Percentiles rank a stretch among this genome's conserved stretches.
Evolutionary conservation across 371 early-diverging fungal genomes (phyloP).

Genomic region (Circinella minor): DNA sequence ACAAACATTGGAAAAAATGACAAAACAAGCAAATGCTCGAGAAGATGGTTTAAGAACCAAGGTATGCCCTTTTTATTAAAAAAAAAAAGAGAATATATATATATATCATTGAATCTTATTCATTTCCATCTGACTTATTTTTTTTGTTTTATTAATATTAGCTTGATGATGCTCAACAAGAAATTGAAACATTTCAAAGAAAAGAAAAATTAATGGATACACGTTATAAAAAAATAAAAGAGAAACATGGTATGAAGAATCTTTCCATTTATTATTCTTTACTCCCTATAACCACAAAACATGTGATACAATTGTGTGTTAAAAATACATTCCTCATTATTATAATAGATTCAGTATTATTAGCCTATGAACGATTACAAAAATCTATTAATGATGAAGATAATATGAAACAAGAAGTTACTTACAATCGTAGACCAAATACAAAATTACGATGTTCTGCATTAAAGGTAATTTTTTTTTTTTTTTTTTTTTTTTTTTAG

Average conservation of each 20-base stretch:
- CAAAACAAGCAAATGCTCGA: constrained; percentile 30
- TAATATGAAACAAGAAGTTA: neutral
- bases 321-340: too few species aligned
- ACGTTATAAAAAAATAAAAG: constrained; percentile 31
- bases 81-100: too few species aligned
- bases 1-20: constrained; percentile 29
- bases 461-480: constrained; percentile 3
- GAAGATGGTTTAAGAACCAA: constrained; percentile 36
- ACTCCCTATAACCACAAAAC: neutral
- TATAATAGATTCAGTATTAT: neutral
- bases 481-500: too few species aligned
- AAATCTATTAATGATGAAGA: neutral
- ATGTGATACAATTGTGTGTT: too few species aligned
- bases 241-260: constrained; percentile 11
- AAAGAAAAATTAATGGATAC: constrained; percentile 43
- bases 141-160: neutral
- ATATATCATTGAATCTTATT: too few species aligned
- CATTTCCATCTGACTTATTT: too few species aligned
- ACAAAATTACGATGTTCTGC: constrained; percentile 1
- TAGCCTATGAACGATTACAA: neutral
- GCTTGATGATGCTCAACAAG: constrained; percentile 50
- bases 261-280: too few species aligned
- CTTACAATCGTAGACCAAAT: neutral
- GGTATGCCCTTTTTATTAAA: constrained; percentile 13
- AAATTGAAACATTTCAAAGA: constrained; percentile 31